phyloP scores from a whole-genome alignment of 805 yeast species.

The Candida methanosorbosa region DNA sequence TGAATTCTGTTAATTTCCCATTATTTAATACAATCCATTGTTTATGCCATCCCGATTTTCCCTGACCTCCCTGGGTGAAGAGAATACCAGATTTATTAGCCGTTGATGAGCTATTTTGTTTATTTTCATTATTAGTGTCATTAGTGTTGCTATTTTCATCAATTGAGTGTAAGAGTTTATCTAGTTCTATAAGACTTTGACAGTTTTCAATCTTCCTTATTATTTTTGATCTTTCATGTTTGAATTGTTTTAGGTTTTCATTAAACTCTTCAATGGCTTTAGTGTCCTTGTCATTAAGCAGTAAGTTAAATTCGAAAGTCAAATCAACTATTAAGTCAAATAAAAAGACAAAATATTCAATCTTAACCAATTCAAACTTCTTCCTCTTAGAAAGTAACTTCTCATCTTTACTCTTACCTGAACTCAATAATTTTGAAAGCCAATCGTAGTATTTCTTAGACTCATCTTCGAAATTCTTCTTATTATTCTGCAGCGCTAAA shows the following conservation, averaged over 20 bases:
- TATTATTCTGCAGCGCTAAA: conserved; percentile 9
- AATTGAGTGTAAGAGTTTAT: not conserved
- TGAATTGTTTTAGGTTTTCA: conserved; percentile 5
- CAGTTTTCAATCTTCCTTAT: conserved; percentile 9
- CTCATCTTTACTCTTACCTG: conserved; percentile 25
- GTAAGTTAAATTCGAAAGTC: not conserved
- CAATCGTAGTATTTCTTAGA: conserved; percentile 27
- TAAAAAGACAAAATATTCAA: conserved; percentile 22
- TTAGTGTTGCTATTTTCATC: no score
- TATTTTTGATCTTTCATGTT: conserved; percentile 9
- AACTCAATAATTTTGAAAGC: conserved; percentile 23
- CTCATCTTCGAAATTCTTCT: conserved; percentile 26
- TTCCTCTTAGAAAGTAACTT: conserved; percentile 22
- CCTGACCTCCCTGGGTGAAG: conserved; percentile 52
- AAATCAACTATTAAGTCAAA: conserved; percentile 10
- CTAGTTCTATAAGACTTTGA: not conserved
- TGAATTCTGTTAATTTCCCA: conserved; percentile 62
- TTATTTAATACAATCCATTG: conserved; percentile 73
- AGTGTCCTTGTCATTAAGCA: conserved; percentile 3
- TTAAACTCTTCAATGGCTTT: conserved; percentile 5
- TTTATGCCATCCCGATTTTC: conserved; percentile 75
- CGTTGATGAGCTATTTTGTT: no score
- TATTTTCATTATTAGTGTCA: conserved; percentile 38
- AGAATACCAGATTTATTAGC: conserved; percentile 39
- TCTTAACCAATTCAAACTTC: conserved; percentile 21